These are phyloP conservation scores for Zoysia pacifica DNA, from an alignment of 176 grass and related monocot species.

Conservation along the genomic window DNA sequence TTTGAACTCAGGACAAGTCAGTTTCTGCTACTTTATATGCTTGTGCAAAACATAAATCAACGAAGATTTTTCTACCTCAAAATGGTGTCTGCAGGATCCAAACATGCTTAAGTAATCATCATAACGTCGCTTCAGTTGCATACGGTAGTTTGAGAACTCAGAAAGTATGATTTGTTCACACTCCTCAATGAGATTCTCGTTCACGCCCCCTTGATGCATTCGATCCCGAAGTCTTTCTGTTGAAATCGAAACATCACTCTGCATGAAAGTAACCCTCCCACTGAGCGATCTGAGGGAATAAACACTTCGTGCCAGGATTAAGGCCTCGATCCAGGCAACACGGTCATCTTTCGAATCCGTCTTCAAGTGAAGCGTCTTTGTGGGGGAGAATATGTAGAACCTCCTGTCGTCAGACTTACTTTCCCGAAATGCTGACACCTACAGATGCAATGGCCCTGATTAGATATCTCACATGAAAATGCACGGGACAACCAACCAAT, in stretches of 20 bases:
- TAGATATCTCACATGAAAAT: slow-evolving; percentile 28
- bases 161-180: slow-evolving; percentile 72
- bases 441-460: slow-evolving; percentile 27
- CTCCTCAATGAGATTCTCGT: slow-evolving; percentile 65
- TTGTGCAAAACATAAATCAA: not conserved
- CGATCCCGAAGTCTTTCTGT: slow-evolving; percentile 58
- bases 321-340: slow-evolving; percentile 65
- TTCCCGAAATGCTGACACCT: slow-evolving; percentile 80
- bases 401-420: slow-evolving; percentile 77
- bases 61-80: slow-evolving; percentile 49
- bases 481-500: not conserved
- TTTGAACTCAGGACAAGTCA: not conserved
- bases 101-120: slow-evolving; percentile 67
- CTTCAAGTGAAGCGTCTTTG: slow-evolving; percentile 70
- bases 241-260: slow-evolving; percentile 59
- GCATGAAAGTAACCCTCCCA: slow-evolving; percentile 53
- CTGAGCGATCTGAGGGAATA: slow-evolving; percentile 68
- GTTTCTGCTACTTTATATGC: not conserved
- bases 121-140: slow-evolving; percentile 53
- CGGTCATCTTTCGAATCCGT: slow-evolving; percentile 68
- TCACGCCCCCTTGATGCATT: slow-evolving; percentile 61
- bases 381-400: slow-evolving; percentile 89
- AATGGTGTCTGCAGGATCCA: slow-evolving; percentile 54
- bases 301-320: slow-evolving; percentile 64
- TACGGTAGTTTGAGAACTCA: slow-evolving; percentile 64